These are phyloP conservation scores for Zoysia pacifica DNA, from an alignment of 176 grass and related monocot species.

Conservation along the genomic window DNA sequence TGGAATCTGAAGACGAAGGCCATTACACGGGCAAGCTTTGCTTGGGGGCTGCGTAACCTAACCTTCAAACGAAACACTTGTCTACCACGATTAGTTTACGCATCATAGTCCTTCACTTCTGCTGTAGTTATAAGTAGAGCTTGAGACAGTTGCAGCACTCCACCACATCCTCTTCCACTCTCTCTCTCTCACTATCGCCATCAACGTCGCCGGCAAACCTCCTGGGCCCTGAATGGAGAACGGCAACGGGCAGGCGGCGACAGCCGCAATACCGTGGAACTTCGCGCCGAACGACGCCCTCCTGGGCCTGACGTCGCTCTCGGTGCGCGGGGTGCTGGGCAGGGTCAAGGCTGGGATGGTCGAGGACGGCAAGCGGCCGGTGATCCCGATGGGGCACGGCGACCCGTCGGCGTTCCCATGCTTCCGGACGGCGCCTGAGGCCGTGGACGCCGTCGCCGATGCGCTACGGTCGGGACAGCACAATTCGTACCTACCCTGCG, in stretches of 20 bases:
- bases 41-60: not conserved
- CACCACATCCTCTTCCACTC: not conserved
- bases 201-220: not conserved
- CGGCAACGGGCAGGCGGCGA: not conserved
- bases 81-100: not conserved
- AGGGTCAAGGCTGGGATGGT: constrained; percentile 47
- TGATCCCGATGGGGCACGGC: constrained; percentile 59
- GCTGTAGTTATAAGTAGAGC: not conserved
- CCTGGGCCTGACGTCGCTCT: constrained; percentile 37
- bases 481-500: constrained; percentile 49
- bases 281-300: constrained; percentile 43
- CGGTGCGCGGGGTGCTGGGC: constrained; percentile 51
- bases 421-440: constrained; percentile 52
- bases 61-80: not conserved
- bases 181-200: not conserved
- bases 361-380: not conserved
- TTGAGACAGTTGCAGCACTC: not conserved
- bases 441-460: constrained; percentile 52
- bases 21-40: not conserved
- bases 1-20: too few relatives aligned
- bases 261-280: constrained; percentile 38
- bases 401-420: constrained; percentile 62
- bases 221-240: constrained; percentile 10
- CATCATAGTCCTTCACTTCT: not conserved
- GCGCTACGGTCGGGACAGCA: constrained; percentile 40